phyloP scores from a whole-genome alignment of 2,329 filamentous ascomycete species.

The Ophiostoma angusticollis region DNA sequence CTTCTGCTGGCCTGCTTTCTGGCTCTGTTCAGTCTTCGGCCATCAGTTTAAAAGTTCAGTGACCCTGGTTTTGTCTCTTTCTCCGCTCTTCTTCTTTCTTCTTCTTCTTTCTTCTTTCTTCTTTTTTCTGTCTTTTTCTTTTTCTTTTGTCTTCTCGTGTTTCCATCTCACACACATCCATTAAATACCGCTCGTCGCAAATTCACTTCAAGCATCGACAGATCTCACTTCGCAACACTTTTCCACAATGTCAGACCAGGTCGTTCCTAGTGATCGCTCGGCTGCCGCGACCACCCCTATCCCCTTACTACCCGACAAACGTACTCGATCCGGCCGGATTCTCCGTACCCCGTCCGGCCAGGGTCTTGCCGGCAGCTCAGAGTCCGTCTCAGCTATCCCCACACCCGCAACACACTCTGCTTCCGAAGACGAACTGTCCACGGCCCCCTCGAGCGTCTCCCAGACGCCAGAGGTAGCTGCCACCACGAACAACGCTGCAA shows the following conservation, averaged over 20 bases:
- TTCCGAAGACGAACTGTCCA: slow-evolving; percentile 28
- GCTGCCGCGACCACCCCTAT: background rate
- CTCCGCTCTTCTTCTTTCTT: background rate
- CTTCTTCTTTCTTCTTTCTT: background rate
- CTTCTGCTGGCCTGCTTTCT: no score
- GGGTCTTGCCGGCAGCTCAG: slow-evolving; percentile 16
- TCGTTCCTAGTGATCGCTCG: no score
- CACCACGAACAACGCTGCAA: slow-evolving; percentile 5
- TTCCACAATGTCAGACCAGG: no score
- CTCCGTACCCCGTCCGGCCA: no score
- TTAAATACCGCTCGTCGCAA: background rate
- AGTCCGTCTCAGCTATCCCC: slow-evolving; percentile 24
- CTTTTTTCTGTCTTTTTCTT: background rate
- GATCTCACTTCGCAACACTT: no score
- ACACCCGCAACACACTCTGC: slow-evolving; percentile 22
- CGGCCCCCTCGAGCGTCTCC: slow-evolving; percentile 30
- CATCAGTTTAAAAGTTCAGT: no score
- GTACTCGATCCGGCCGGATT: slow-evolving; percentile 4
- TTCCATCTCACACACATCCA: background rate
- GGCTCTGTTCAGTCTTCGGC: no score
- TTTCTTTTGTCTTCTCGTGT: background rate
- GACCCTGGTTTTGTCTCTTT: no score
- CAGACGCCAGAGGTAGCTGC: slow-evolving; percentile 24
- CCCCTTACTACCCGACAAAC: background rate
- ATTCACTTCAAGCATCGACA: no score